Evolutionary conservation across 1,139 yeast genomes (phyloP).

Genomic region (Suhomyces kunorum): DNA sequence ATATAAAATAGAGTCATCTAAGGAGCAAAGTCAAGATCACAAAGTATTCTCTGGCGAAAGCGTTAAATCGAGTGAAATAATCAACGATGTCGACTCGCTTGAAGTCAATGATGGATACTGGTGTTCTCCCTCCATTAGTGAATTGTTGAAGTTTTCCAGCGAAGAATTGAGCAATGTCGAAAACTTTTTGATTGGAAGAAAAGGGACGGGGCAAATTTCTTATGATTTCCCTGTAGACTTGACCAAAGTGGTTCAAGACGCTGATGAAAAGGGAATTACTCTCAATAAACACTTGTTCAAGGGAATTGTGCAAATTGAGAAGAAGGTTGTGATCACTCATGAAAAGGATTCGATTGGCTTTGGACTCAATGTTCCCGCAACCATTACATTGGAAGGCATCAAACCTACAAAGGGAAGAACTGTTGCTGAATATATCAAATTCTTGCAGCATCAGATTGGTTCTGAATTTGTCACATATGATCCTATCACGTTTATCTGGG

Average conservation of each 20-base stretch:
- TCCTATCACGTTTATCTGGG: conserved; percentile 75
- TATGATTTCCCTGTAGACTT: conserved; percentile 75
- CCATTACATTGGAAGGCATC: conserved; percentile 67
- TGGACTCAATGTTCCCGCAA: conserved; percentile 84
- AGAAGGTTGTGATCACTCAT: conserved; percentile 64
- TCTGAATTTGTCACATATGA: conserved; percentile 81
- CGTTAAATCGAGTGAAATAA: conserved; percentile 11
- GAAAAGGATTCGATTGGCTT: conserved; percentile 71
- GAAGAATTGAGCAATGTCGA: conserved; percentile 60
- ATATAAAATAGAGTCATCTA: conserved; percentile 18
- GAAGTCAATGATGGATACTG: conserved; percentile 59
- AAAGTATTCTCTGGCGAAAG: conserved; percentile 15
- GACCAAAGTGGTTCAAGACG: conserved; percentile 30
- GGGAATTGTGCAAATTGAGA: conserved; percentile 56
- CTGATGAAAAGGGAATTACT: conserved; percentile 33
- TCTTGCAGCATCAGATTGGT: conserved; percentile 53
- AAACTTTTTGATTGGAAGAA: conserved; percentile 75
- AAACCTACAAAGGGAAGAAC: conserved; percentile 44
- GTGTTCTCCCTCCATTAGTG: conserved; percentile 71
- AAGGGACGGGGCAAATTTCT: conserved; percentile 72
- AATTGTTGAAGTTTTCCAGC: conserved; percentile 47
- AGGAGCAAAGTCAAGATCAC: conserved; percentile 7
- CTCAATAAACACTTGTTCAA: conserved; percentile 52
- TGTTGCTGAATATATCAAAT: conserved; percentile 44
- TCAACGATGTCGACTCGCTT: conserved; percentile 11